Evolutionary conservation across 768 basidiomycete genomes (phyloP).

Genomic region (Agaricus bisporus): DNA sequence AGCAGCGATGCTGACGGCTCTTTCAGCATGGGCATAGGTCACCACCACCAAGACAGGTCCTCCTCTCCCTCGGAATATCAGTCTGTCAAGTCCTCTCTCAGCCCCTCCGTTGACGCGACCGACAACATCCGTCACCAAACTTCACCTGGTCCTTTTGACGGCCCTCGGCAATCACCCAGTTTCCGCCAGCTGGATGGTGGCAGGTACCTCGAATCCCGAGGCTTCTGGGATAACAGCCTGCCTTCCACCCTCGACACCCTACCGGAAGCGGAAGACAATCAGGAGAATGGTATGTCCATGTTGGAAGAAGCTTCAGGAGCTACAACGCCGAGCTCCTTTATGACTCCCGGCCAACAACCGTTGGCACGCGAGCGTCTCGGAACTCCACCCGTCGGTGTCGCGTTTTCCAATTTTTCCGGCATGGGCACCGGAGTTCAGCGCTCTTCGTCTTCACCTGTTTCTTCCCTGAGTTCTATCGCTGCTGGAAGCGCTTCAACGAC

Average conservation of each 20-base stretch:
- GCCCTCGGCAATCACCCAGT: slow-evolving; percentile 39
- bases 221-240: slow-evolving; percentile 41
- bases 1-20: slow-evolving; percentile 49
- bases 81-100: slow-evolving; percentile 66
- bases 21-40: slow-evolving; percentile 37
- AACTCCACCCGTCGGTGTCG: slow-evolving; percentile 41
- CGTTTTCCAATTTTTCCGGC: slow-evolving; percentile 32
- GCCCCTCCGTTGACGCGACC: slow-evolving; percentile 40
- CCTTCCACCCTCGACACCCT: slow-evolving; percentile 45
- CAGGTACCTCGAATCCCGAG: slow-evolving; percentile 33
- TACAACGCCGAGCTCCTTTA: slow-evolving; percentile 18
- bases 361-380: slow-evolving; percentile 26
- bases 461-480: slow-evolving; percentile 63
- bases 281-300: slow-evolving; percentile 16
- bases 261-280: slow-evolving; percentile 46
- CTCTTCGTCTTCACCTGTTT: slow-evolving; percentile 69
- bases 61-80: slow-evolving; percentile 56
- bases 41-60: slow-evolving; percentile 41
- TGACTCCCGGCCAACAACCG: slow-evolving; percentile 31
- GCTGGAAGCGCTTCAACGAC: slow-evolving; percentile 15
- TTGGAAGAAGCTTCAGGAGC: slow-evolving; percentile 15
- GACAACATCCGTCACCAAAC: slow-evolving; percentile 29
- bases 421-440: slow-evolving; percentile 32
- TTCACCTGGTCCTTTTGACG: slow-evolving; percentile 30
- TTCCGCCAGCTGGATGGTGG: slow-evolving; percentile 40